Evolutionary conservation across 129 eudicot species (phyloP), one percentile per base, ranked within the genome.

Genomic region (Apium graveolens): DNA sequence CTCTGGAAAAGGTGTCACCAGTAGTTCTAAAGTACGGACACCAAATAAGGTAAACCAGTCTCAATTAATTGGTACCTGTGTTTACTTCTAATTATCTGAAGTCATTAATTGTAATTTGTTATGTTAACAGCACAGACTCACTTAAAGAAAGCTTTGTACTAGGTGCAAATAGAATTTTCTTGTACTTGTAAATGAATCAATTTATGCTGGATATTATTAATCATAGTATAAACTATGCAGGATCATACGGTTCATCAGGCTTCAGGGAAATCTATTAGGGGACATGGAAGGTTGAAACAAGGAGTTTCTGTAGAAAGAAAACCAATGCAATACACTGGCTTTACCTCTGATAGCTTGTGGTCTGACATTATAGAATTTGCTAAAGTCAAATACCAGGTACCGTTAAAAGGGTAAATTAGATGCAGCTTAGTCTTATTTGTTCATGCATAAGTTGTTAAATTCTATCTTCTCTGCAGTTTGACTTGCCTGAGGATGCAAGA

Each of bases 371-470:
- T 65, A 51, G 97, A 90, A 73, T 90, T 96, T 84, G 90, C 97
- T n/a, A 90, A 90, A 82, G 79, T 81, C 83, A 96, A 96, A 84
- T 96, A 92, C 86, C 90, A 92, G 99, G 99, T 96, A 86, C 75
- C 72, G 24, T 53, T 46, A 69, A 5, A 44, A 69, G 53, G 17
- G 12, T 55, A 24, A 26, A n/a, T 32, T 43, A 24, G 2, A 16
- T 48, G 21, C 60, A 49, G 34, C 31, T 44, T 62, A 53, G 53
- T 53, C 35, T 39, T 78, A 10, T 14, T 53, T 16, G 0, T 43
- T 76, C 21, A 44, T 14, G 38, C 41, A 12, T 57, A 46, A 6
- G 43, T 75, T 82, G 63, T n/a, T 74, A 70, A 78, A 14, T 11
- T 57, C 60, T 37, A 37, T 65, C 39, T 79, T 6, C 17, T 43